A percentile compares a stretch with the other conserved stretches of the same genome.
Conservation (phyloP, 257 asterid species). For the Penstemon eatonii region DNA sequence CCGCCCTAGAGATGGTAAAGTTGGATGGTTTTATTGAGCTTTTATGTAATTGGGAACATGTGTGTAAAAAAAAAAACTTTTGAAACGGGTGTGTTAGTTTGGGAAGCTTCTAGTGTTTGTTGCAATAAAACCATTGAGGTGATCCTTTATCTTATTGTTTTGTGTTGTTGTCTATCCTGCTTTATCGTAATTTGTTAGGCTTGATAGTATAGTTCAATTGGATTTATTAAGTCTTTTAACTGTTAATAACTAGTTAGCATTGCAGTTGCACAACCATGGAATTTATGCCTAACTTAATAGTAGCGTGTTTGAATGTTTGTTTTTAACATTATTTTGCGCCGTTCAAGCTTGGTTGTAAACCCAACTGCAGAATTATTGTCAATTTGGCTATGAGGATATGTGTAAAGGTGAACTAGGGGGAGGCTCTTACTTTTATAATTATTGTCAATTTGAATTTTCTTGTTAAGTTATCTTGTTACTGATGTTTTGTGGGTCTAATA, state of each 20-base stretch:
- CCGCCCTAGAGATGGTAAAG: conserved; percentile 19
- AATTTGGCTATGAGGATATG: background rate
- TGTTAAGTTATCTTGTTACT: background rate
- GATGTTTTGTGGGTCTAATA: background rate
- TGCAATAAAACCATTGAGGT: conserved; percentile 28
- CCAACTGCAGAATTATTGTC: background rate
- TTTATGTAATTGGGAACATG: conserved; percentile 18
- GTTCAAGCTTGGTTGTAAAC: background rate
- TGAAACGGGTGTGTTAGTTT: conserved; percentile 15
- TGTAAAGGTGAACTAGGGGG: background rate
- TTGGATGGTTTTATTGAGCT: conserved; percentile 20
- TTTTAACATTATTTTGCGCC: no score
- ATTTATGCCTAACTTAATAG: no score
- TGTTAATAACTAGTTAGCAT: no score
- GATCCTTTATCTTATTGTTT: conserved; percentile 19
- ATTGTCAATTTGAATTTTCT: no score
- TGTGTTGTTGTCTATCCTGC: background rate
- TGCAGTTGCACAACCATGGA: no score
- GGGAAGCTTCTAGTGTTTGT: conserved; percentile 23
- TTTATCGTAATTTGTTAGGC: background rate
- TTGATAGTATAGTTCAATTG: no score
- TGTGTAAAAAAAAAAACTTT: conserved; percentile 25
- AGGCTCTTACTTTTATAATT: background rate
- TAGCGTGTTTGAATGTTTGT: no score
- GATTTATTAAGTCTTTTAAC: no score